Conservation (phyloP, 139 green algal species). For the Picochlorum sp. region DNA sequence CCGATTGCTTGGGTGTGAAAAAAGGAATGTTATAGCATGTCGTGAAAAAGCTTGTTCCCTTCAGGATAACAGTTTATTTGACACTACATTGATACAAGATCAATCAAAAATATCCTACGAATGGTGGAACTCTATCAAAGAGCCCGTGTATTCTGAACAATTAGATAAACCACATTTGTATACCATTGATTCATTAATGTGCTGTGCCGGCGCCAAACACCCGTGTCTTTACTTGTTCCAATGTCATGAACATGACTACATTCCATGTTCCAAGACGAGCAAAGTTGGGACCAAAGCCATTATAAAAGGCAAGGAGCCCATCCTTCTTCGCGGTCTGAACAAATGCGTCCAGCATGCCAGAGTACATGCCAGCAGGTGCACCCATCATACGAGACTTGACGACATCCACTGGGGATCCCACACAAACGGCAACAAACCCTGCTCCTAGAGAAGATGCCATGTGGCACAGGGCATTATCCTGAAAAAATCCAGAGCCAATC, state of each 20-base stretch:
- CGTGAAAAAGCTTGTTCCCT: too few species aligned
- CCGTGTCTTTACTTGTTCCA: constrained; percentile 66
- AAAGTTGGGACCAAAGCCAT: constrained; percentile 89
- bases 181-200: too few species aligned
- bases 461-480: constrained; percentile 71
- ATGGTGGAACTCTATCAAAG: too few species aligned
- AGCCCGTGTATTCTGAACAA: too few species aligned
- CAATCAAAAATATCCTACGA: too few species aligned
- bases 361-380: constrained; percentile 14
- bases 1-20: too few species aligned
- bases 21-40: too few species aligned
- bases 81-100: too few species aligned
- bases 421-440: constrained; percentile 86
- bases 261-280: constrained; percentile 66
- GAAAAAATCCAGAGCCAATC: constrained; percentile 37
- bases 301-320: constrained; percentile 90
- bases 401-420: constrained; percentile 95
- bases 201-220: background rate
- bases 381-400: constrained; percentile 94
- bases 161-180: too few species aligned
- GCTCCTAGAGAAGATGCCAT: constrained; percentile 72
- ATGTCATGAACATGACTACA: constrained; percentile 93
- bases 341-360: constrained; percentile 88
- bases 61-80: too few species aligned
- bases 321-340: constrained; percentile 77